These are phyloP conservation scores for Chloromonas sp. DNA, from an alignment of 163 green algal species.

Conservation along the genomic window DNA sequence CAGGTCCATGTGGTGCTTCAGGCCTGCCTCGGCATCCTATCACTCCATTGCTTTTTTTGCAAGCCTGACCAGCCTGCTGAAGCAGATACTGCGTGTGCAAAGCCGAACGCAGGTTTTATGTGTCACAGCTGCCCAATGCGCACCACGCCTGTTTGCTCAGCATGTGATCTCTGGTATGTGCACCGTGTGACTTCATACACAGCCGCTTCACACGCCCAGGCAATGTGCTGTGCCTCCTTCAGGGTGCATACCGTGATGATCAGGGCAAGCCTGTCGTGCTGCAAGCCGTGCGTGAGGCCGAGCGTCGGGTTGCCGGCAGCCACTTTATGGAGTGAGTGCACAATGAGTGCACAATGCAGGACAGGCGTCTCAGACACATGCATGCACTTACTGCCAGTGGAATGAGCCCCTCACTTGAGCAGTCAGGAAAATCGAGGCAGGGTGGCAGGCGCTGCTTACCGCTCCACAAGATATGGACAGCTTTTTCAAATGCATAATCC, in stretches of 20 bases:
- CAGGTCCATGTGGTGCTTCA: not conserved
- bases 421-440: too few relatives aligned
- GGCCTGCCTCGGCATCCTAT: not conserved
- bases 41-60: not conserved
- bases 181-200: not conserved
- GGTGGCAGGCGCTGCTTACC: too few relatives aligned
- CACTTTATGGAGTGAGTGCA: conserved; percentile 71
- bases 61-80: not conserved
- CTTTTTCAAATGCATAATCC: too few relatives aligned
- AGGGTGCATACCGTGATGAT: conserved; percentile 75
- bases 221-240: not conserved
- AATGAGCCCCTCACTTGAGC: too few relatives aligned
- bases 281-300: conserved; percentile 56
- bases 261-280: conserved; percentile 67
- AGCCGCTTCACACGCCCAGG: not conserved
- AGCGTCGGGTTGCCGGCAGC: conserved; percentile 50
- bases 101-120: not conserved
- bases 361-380: too few relatives aligned
- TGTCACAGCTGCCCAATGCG: not conserved
- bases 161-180: not conserved
- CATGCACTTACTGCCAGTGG: too few relatives aligned
- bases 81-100: not conserved
- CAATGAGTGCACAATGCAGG: not conserved
- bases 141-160: not conserved
- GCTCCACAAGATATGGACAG: not conserved